Evolutionary conservation across 2,329 filamentous ascomycete species (phyloP), one percentile per base, ranked within the genome.

Genomic region (Ophiobolus disseminans): DNA sequence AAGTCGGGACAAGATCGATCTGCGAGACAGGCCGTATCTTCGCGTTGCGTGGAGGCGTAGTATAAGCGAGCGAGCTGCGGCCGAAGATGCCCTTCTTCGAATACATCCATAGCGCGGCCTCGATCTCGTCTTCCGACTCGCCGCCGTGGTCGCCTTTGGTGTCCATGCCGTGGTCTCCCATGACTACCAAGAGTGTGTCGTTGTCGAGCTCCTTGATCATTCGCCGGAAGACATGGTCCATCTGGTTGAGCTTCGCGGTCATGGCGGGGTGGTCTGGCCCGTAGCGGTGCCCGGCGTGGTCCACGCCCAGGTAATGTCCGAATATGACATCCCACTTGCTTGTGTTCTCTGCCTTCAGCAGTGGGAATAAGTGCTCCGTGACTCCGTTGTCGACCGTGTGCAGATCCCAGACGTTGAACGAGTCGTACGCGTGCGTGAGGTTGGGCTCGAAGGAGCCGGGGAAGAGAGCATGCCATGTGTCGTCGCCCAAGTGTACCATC

Each of bases 91-190:
- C 86, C 60, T 85, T 87, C 73, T 92, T 96, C 1, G 94, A 96
- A 72, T 97, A 99, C 91, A 99, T 96, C 93, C 94, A 99, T 37
- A 99, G 74, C 2, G 94, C 91, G 46, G 94, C 91, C 73, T 99
- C 86, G 5, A 99, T 85, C 72, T 99, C 94, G 57, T 97, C 91
- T 60, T 97, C 90, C 23, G 93, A 97, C 77, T 99, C 94, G 45
- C 94, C 94, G n/a, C 94, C 94, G 68, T 99, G 94, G 60, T 99
- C 94, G 14, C 94, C 94, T 76, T 99, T 97, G 52, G 84, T 80
- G 72, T 99, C 94, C 94, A 99, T 99, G 9, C 94, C 94, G 68
- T 99, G 94, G 70, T 99, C 94, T n/a, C 94, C 94, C 91, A 99
- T 96, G 11, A 99, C 89, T 16, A 99, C 86, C 26, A 99, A 78